phyloP scores from a whole-genome alignment of 176 grass and related monocot genomes.

The Neostapfia colusana region DNA sequence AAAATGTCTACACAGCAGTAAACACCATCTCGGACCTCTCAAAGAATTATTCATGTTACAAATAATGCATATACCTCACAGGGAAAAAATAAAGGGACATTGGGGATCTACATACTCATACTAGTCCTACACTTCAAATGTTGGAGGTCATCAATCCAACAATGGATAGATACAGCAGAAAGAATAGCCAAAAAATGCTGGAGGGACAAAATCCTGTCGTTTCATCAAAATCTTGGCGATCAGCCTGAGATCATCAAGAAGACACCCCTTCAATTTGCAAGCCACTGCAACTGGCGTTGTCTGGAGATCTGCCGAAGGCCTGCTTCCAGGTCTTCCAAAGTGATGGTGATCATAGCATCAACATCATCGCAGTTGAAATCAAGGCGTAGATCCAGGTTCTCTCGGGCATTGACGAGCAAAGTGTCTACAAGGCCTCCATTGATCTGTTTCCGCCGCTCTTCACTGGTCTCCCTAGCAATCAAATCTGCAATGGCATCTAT shows the following conservation, averaged over 20 bases:
- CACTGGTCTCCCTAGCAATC: slow-evolving; percentile 62
- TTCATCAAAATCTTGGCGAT: background rate
- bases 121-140: slow-evolving; percentile 22
- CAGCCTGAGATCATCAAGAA: slow-evolving; percentile 6
- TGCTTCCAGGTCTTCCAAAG: slow-evolving; percentile 75
- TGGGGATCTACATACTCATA: background rate
- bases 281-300: slow-evolving; percentile 39
- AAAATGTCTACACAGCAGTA: background rate
- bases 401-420: slow-evolving; percentile 72
- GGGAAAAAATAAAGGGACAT: background rate
- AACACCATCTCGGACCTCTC: background rate
- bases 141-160: slow-evolving; percentile 29
- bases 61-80: slow-evolving; percentile 10
- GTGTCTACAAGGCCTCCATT: slow-evolving; percentile 89
- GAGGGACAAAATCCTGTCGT: background rate
- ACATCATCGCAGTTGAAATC: slow-evolving; percentile 70
- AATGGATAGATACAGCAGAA: slow-evolving; percentile 24
- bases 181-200: slow-evolving; percentile 7
- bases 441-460: slow-evolving; percentile 64
- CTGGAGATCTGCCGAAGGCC: slow-evolving; percentile 68
- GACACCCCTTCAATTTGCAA: background rate
- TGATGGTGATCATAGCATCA: slow-evolving; percentile 70
- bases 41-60: slow-evolving; percentile 4
- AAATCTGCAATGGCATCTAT: slow-evolving; percentile 50
- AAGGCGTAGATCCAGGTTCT: slow-evolving; percentile 78